phyloP scores from a whole-genome alignment of 2,329 filamentous ascomycete species.

The Rosellinia necatrix region DNA sequence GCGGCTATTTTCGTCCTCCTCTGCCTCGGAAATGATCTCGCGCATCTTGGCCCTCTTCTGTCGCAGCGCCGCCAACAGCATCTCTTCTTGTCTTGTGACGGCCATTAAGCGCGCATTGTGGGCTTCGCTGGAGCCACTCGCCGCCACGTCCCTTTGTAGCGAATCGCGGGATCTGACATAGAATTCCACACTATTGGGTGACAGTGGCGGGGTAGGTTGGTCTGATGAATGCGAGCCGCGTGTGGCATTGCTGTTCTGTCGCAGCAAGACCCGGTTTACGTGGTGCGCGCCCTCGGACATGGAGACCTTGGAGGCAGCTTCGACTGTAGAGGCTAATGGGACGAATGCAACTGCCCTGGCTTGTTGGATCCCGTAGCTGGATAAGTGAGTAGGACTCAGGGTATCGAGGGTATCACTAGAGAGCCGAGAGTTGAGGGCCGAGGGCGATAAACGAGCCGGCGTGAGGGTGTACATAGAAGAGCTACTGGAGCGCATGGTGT shows the following conservation, averaged over 20 bases:
- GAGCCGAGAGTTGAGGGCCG: slow-evolving; percentile 39
- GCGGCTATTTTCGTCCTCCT: slow-evolving; percentile 41
- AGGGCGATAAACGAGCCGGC: slow-evolving; percentile 24
- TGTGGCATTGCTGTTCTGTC: slow-evolving; percentile 25
- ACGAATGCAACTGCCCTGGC: slow-evolving; percentile 47
- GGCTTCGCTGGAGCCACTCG: slow-evolving; percentile 32
- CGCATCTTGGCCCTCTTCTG: slow-evolving; percentile 62
- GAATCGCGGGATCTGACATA: slow-evolving; percentile 49
- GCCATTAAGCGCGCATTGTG: slow-evolving; percentile 56
- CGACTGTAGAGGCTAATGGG: slow-evolving; percentile 38
- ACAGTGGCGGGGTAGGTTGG: slow-evolving; percentile 55
- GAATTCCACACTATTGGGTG: slow-evolving; percentile 57
- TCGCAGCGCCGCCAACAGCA: slow-evolving; percentile 60
- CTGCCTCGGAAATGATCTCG: slow-evolving; percentile 51
- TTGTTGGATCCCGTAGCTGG: slow-evolving; percentile 45
- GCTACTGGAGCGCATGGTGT: slow-evolving; percentile 31
- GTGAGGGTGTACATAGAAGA: slow-evolving; percentile 36
- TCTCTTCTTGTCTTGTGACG: slow-evolving; percentile 62
- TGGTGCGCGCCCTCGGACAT: slow-evolving; percentile 23
- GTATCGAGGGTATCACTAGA: slow-evolving; percentile 46
- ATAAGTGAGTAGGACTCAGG: slow-evolving; percentile 38
- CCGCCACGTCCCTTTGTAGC: slow-evolving; percentile 34
- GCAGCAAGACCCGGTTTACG: slow-evolving; percentile 23
- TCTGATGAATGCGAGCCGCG: slow-evolving; percentile 42
- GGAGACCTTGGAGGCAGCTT: slow-evolving; percentile 32